Evolutionary conservation across 2,329 filamentous ascomycete genomes (phyloP).

Genomic region (Claviceps purpurea): DNA sequence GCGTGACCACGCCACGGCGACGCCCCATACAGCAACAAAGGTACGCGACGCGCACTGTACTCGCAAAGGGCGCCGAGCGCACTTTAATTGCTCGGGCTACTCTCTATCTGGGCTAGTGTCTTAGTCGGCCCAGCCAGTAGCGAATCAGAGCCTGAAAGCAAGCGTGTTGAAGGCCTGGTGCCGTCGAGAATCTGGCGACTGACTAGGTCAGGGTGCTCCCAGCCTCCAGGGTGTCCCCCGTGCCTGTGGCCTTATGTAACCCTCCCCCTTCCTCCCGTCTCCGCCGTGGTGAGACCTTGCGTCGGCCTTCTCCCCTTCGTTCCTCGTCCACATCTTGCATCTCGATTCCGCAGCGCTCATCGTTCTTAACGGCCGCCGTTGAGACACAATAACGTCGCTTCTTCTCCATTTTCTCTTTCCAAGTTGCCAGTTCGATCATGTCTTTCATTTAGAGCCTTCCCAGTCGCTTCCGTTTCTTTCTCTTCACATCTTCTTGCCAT

Average conservation of each 20-base stretch:
- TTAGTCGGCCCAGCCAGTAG: not conserved
- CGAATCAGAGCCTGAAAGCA: not conserved
- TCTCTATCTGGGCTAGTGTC: not conserved
- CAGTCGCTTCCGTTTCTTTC: constrained; percentile 5
- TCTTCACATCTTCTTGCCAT: not conserved
- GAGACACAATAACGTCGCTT: constrained; percentile 6
- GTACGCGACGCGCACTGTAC: constrained; percentile 5
- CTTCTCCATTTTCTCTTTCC: constrained; percentile 8
- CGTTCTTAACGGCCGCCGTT: constrained; percentile 6
- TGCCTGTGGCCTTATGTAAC: not conserved
- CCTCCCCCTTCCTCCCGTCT: constrained; percentile 4
- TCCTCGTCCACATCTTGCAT: not conserved
- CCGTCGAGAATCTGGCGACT: not conserved
- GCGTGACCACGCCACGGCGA: not conserved
- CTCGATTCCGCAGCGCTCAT: constrained; percentile 1
- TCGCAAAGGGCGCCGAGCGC: not conserved
- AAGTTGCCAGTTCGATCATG: constrained; percentile 20
- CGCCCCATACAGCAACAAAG: constrained; percentile 1
- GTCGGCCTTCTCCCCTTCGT: constrained; percentile 7
- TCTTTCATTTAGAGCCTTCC: constrained; percentile 17
- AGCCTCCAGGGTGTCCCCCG: no score
- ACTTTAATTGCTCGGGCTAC: not conserved
- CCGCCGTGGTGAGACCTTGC: constrained; percentile 9
- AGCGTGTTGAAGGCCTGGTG: not conserved
- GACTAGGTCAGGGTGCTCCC: not conserved